Evolutionary conservation across 345 rosid genomes (phyloP).

Genomic region (Trapa bicornis): DNA sequence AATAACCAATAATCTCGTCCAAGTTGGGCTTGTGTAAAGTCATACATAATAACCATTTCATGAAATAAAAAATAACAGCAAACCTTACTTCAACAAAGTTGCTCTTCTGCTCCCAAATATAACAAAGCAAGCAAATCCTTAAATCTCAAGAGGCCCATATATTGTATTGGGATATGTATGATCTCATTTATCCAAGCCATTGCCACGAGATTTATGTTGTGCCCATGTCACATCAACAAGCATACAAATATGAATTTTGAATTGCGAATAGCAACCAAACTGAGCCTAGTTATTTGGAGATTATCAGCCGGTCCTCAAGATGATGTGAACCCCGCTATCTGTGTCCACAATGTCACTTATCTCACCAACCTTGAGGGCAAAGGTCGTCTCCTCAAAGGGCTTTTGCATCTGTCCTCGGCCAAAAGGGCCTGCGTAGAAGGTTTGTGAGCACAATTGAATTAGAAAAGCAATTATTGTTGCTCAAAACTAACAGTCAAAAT

Average conservation of each 20-base stretch:
- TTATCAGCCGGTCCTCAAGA: slow-evolving; percentile 65
- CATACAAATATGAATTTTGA: background rate
- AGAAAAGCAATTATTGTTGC: background rate
- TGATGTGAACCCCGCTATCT: slow-evolving; percentile 88
- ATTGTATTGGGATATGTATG: no score
- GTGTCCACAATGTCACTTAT: slow-evolving; percentile 85
- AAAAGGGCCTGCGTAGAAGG: slow-evolving; percentile 46
- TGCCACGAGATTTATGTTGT: background rate
- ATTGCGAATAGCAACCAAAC: background rate
- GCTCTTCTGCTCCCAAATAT: no score
- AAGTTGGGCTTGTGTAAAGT: no score
- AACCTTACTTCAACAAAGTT: no score
- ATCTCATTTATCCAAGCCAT: background rate
- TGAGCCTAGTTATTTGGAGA: background rate
- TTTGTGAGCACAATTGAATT: background rate
- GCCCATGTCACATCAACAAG: background rate
- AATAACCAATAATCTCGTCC: no score
- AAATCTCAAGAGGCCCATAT: no score
- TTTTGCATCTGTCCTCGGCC: slow-evolving; percentile 95
- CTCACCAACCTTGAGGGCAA: slow-evolving; percentile 67
- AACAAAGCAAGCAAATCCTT: no score
- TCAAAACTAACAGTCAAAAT: background rate
- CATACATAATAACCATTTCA: no score
- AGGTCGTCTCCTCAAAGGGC: slow-evolving; percentile 88
- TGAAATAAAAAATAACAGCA: no score